phyloP scores from a whole-genome alignment of 371 early-diverging fungal genomes.

The Actinomucor elegans region DNA sequence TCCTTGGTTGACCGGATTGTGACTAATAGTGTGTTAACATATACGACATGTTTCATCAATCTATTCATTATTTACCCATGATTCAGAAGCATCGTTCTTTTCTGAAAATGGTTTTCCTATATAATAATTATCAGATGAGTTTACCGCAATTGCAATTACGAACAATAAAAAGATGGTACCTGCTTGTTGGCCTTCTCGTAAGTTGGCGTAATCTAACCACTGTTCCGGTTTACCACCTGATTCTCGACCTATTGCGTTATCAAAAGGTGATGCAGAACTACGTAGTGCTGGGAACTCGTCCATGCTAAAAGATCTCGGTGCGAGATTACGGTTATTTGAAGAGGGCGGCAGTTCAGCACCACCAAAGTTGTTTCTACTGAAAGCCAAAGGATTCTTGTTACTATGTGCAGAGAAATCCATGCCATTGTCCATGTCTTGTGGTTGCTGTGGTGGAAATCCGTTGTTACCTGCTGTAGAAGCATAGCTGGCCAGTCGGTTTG shows the following conservation, averaged over 20 bases:
- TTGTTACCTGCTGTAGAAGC: constrained; percentile 41
- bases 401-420: constrained; percentile 13
- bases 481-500: constrained; percentile 41
- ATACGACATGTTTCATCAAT: no score
- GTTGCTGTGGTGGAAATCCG: constrained; percentile 29
- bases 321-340: constrained; percentile 26
- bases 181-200: constrained; percentile 27
- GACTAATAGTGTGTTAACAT: background rate
- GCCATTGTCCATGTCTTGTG: constrained; percentile 12
- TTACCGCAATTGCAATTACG: no score
- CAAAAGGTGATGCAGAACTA: constrained; percentile 36
- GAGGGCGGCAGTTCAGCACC: constrained; percentile 19
- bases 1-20: constrained; percentile 13
- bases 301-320: constrained; percentile 49
- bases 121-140: background rate
- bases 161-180: background rate
- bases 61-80: constrained; percentile 15
- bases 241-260: constrained; percentile 30
- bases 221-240: constrained; percentile 35
- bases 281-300: constrained; percentile 52
- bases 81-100: constrained; percentile 20
- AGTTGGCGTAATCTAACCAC: constrained; percentile 37
- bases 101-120: constrained; percentile 23
- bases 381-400: constrained; percentile 9
- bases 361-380: constrained; percentile 20